Evolutionary conservation across 345 rosid genomes (phyloP).

Genomic region (Rubroshorea leprosula): DNA sequence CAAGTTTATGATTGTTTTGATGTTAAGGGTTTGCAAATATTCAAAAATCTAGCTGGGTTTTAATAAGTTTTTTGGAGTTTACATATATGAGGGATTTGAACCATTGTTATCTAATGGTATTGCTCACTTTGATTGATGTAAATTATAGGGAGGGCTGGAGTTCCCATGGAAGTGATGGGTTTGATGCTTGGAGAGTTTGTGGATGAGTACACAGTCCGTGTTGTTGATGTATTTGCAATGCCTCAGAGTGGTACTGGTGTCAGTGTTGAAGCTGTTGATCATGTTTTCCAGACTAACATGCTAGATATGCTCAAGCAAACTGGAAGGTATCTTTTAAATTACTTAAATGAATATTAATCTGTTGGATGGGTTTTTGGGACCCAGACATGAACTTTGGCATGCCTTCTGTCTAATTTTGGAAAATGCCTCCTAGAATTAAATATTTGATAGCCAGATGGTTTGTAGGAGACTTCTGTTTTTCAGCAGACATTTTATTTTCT

Average conservation of each 20-base stretch:
- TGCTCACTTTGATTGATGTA: neutral
- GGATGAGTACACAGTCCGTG: constrained; percentile 94
- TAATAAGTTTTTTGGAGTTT: neutral
- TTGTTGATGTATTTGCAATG: constrained; percentile 98
- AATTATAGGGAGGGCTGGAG: constrained; percentile 90
- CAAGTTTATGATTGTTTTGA: neutral
- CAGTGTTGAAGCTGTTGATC: constrained; percentile 98
- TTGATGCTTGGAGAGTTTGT: constrained; percentile 99
- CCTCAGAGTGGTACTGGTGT: constrained; percentile 99
- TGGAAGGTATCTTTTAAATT: constrained; percentile 54
- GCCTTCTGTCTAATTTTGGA: neutral
- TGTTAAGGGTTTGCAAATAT: too few relatives aligned
- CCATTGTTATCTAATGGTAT: neutral
- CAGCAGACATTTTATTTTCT: neutral
- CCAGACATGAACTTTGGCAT: neutral
- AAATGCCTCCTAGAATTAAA: neutral
- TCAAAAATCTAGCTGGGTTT: neutral
- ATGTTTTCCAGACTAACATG: constrained; percentile 97
- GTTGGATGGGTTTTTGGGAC: neutral
- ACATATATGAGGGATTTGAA: neutral
- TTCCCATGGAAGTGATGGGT: constrained; percentile 99
- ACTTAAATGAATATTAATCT: neutral
- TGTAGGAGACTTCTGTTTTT: neutral
- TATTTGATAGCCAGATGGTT: neutral
- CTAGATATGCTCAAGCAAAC: constrained; percentile 99